Evolutionary conservation across 2,329 filamentous ascomycete genomes (phyloP).

Genomic region (Aspergillus nomiae): DNA sequence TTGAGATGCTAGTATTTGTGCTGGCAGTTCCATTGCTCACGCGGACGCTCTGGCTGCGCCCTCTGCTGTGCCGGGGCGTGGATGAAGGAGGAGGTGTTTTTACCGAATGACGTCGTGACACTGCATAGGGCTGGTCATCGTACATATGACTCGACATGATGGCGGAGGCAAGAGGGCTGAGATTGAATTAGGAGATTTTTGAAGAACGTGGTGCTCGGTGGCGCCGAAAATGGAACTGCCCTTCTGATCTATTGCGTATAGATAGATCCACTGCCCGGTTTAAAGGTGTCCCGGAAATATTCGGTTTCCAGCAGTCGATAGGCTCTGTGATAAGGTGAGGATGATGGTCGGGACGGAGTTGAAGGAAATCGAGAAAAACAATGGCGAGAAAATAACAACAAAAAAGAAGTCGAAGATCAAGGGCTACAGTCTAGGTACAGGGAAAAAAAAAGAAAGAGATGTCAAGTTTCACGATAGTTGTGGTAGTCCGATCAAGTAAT

Average conservation of each 20-base stretch:
- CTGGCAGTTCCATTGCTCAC: constrained; percentile 89
- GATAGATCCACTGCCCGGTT: constrained; percentile 18
- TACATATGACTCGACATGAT: constrained; percentile 40
- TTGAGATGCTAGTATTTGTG: constrained; percentile 75
- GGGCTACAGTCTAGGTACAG: constrained; percentile 10
- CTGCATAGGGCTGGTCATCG: constrained; percentile 53
- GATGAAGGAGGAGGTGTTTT: constrained; percentile 39
- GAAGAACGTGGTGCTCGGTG: constrained; percentile 22
- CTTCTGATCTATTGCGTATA: constrained; percentile 18
- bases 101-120: constrained; percentile 60
- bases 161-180: constrained; percentile 19
- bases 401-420: constrained; percentile 8
- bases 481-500: constrained; percentile 11
- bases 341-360: background rate
- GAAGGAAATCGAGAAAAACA: background rate
- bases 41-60: constrained; percentile 60
- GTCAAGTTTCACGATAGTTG: constrained; percentile 11
- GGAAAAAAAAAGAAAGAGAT: constrained; percentile 20
- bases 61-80: constrained; percentile 49
- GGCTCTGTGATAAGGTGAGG: background rate
- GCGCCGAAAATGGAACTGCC: constrained; percentile 15
- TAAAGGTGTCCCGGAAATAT: constrained; percentile 11
- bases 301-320: background rate
- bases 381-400: background rate
- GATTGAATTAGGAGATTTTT: constrained; percentile 19